phyloP scores from a whole-genome alignment of 2,329 filamentous ascomycete genomes.

The Pseudogymnoascus sp. region DNA sequence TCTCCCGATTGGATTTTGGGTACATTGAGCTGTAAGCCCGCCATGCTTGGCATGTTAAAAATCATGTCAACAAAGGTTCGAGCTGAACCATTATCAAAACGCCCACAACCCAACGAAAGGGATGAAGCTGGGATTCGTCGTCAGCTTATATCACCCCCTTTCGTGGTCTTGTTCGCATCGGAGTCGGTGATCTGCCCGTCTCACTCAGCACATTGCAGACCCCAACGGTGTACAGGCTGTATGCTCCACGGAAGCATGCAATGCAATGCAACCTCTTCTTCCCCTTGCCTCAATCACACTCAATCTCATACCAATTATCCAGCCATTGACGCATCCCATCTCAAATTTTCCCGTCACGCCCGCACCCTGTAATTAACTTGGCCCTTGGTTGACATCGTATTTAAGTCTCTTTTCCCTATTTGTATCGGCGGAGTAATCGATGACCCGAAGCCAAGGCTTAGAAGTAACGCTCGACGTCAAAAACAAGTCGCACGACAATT shows the following conservation, averaged over 20 bases:
- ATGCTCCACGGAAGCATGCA: background rate
- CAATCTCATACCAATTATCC: background rate
- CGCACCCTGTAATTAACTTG: background rate
- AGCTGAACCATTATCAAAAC: constrained; percentile 6
- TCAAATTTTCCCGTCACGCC: background rate
- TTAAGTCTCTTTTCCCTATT: background rate
- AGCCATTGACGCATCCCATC: background rate
- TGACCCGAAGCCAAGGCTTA: constrained; percentile 8
- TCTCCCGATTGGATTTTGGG: background rate
- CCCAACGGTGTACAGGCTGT: background rate
- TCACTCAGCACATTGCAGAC: constrained; percentile 2
- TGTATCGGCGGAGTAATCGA: constrained; percentile 3
- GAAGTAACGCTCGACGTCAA: background rate
- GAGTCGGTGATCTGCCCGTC: background rate
- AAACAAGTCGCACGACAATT: background rate
- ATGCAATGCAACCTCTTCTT: background rate
- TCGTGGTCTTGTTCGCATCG: background rate
- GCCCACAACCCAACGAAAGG: background rate
- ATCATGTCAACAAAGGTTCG: background rate
- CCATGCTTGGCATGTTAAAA: background rate
- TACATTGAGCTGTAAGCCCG: background rate
- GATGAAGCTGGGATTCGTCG: background rate
- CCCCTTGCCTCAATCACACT: background rate
- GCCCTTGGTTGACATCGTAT: constrained; percentile 7
- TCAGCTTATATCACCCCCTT: background rate